Percentiles rank a stretch among this genome's conserved stretches.
Evolutionary conservation across 768 basidiomycete species (phyloP).

Genomic region (Naematelia aurantialba): DNA sequence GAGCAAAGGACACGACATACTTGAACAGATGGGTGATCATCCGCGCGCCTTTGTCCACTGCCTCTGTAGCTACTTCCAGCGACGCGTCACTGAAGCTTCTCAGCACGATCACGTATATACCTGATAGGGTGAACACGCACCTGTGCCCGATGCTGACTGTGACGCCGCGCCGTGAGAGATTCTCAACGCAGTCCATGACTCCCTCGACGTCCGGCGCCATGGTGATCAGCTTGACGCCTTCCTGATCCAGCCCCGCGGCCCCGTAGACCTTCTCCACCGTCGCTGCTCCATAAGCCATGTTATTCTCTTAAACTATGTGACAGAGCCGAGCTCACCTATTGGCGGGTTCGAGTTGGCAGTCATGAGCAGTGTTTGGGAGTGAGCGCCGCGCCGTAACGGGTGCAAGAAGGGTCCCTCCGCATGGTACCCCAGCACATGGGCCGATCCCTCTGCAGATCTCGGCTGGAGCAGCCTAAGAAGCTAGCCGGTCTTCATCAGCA

Average conservation of each 20-base stretch:
- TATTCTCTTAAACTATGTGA: background rate
- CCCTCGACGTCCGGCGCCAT: conserved; percentile 82
- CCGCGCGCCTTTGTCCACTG: conserved; percentile 69
- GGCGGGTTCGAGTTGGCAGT: conserved; percentile 8
- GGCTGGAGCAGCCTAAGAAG: conserved; percentile 67
- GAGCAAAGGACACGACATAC: conserved; percentile 5
- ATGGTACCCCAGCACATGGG: conserved; percentile 81
- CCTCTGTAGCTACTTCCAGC: conserved; percentile 67
- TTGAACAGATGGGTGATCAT: conserved; percentile 91
- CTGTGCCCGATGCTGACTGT: conserved; percentile 86
- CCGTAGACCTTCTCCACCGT: conserved; percentile 70
- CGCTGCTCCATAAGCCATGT: conserved; percentile 29
- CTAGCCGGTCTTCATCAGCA: conserved; percentile 57
- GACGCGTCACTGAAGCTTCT: conserved; percentile 61
- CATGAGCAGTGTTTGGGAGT: conserved; percentile 55
- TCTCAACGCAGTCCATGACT: conserved; percentile 66
- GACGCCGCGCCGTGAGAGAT: conserved; percentile 63
- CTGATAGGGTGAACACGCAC: conserved; percentile 54
- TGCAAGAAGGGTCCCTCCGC: conserved; percentile 87
- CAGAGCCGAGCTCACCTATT: conserved; percentile 1
- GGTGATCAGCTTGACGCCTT: conserved; percentile 64
- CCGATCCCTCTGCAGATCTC: conserved; percentile 58
- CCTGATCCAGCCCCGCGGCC: conserved; percentile 49
- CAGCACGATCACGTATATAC: background rate
- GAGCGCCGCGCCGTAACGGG: conserved; percentile 75